Conservation (phyloP, 495 filamentous ascomycete species). For the Tuber borchii region DNA sequence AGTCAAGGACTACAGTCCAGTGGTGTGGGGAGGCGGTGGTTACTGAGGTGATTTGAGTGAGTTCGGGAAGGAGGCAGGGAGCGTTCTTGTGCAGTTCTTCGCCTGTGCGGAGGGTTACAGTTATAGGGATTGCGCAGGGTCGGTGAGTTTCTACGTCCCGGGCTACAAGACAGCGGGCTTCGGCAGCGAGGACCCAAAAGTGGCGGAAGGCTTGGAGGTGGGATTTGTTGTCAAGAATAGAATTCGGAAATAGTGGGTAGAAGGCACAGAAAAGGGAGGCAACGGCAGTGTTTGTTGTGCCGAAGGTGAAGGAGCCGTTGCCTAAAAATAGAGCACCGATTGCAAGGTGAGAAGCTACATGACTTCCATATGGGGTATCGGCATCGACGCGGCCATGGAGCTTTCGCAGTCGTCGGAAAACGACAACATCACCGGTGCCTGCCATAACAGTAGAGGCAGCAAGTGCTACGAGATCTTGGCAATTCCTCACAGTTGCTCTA, state of each 20-base stretch:
- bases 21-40: constrained; percentile 64
- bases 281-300: constrained; percentile 78
- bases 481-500: constrained; percentile 75
- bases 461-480: constrained; percentile 76
- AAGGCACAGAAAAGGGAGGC: constrained; percentile 84
- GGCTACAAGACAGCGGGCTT: constrained; percentile 77
- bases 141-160: constrained; percentile 76
- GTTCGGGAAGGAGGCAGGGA: constrained; percentile 78
- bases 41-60: constrained; percentile 60
- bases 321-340: constrained; percentile 87
- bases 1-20: constrained; percentile 80
- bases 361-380: constrained; percentile 84
- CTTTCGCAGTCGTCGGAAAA: constrained; percentile 82
- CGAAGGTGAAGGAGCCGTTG: constrained; percentile 83
- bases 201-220: constrained; percentile 96
- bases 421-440: constrained; percentile 78
- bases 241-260: constrained; percentile 84
- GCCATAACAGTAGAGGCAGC: constrained; percentile 87
- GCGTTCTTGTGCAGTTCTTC: constrained; percentile 48
- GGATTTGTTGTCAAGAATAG: constrained; percentile 83
- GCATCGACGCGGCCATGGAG: constrained; percentile 81
- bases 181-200: constrained; percentile 91
- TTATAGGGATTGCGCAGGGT: constrained; percentile 67
- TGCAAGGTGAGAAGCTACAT: constrained; percentile 86
- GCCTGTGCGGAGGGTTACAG: constrained; percentile 51